A percentile compares a stretch with the other conserved stretches of the same genome.
Conservation (phyloP, 331 rosid genomes). For the Cydonia oblonga region DNA sequence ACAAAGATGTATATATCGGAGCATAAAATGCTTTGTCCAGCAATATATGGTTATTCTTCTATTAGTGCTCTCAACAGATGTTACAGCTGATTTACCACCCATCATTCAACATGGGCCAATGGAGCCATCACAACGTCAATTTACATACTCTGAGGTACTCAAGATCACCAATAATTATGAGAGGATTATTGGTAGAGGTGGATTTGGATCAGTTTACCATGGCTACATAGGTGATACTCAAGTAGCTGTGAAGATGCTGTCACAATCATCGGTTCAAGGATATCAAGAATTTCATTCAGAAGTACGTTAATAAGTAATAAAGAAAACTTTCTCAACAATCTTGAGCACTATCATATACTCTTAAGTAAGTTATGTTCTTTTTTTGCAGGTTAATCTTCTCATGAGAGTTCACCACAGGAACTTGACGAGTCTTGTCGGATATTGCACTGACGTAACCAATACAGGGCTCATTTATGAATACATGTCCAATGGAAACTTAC, state of each 20-base stretch:
- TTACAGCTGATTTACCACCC: not conserved
- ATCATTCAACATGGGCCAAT: not conserved
- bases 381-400: constrained; percentile 44
- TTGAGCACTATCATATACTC: not conserved
- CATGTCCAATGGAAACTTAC: constrained; percentile 42
- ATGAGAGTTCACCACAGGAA: constrained; percentile 55
- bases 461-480: constrained; percentile 46
- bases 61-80: not conserved
- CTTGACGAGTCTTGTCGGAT: constrained; percentile 45
- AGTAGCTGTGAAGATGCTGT: constrained; percentile 46
- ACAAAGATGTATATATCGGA: not conserved
- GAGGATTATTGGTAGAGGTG: constrained; percentile 36
- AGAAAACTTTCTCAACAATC: not conserved
- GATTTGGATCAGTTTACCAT: constrained; percentile 45
- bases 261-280: constrained; percentile 36
- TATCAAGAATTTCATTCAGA: constrained; percentile 44
- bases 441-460: constrained; percentile 31
- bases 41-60: not conserved
- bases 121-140: constrained; percentile 9
- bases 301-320: constrained; percentile 16
- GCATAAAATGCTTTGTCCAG: not conserved
- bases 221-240: constrained; percentile 23
- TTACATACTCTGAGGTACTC: constrained; percentile 17
- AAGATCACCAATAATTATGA: constrained; percentile 37
- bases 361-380: not conserved